Evolutionary conservation across 441 rosid species (phyloP).

Genomic region (Brassica hybrid): DNA sequence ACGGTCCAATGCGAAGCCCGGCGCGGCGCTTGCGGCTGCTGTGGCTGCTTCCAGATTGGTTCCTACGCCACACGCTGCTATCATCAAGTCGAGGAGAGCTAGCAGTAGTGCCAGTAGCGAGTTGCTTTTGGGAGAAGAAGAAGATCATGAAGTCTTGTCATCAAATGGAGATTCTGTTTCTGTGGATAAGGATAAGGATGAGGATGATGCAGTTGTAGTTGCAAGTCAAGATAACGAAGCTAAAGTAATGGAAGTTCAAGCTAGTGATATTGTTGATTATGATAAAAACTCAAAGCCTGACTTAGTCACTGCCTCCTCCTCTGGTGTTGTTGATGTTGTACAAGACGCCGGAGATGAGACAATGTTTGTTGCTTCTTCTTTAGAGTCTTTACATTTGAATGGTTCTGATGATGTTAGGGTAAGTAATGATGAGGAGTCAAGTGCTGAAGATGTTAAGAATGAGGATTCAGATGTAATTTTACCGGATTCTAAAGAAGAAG

Average conservation of each 20-base stretch:
- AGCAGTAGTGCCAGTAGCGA: constrained; percentile 56
- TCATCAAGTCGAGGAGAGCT: constrained; percentile 89
- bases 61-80: constrained; percentile 96
- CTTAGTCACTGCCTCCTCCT: constrained; percentile 30
- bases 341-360: not conserved
- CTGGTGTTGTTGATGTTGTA: constrained; percentile 35
- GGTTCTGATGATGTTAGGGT: constrained; percentile 45
- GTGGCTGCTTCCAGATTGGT: constrained; percentile 64
- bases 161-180: constrained; percentile 48
- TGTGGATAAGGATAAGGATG: not conserved
- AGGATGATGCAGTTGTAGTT: constrained; percentile 31
- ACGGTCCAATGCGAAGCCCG: constrained; percentile 87
- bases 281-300: constrained; percentile 37
- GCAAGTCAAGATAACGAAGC: constrained; percentile 39
- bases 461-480: constrained; percentile 14
- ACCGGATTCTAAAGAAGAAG: constrained; percentile 36
- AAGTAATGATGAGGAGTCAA: constrained; percentile 44
- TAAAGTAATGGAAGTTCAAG: constrained; percentile 38
- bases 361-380: constrained; percentile 34
- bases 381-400: constrained; percentile 38
- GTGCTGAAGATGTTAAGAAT: constrained; percentile 33
- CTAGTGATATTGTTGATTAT: constrained; percentile 27
- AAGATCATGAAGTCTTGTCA: constrained; percentile 54
- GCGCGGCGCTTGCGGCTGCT: constrained; percentile 97
- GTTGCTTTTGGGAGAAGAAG: constrained; percentile 37